Conservation (phyloP, 306 rosid genomes). For the Clitoria ternatea region DNA sequence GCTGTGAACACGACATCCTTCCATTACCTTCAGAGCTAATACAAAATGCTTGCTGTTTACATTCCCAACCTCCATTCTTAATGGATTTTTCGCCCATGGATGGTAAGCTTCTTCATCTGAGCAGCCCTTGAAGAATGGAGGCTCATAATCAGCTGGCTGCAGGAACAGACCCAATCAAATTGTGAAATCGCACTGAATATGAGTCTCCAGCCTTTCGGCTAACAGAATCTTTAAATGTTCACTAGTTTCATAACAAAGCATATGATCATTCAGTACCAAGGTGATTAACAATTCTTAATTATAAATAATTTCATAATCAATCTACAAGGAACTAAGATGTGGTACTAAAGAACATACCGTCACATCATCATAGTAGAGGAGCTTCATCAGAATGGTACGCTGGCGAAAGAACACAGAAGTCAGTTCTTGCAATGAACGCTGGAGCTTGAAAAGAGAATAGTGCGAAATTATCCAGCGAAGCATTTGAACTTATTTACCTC, state of each 20-base stretch:
- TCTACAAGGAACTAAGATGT: background rate
- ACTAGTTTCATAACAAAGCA: slow-evolving; percentile 6
- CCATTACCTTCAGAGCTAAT: slow-evolving; percentile 77
- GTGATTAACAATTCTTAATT: slow-evolving; percentile 9
- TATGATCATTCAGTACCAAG: slow-evolving; percentile 5
- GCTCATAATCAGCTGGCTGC: slow-evolving; percentile 95
- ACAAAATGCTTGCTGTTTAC: slow-evolving; percentile 98
- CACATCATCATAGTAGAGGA: slow-evolving; percentile 78
- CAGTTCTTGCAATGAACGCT: background rate
- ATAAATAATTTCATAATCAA: background rate
- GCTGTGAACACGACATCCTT: slow-evolving; percentile 19
- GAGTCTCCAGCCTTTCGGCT: background rate
- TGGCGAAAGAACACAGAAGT: slow-evolving; percentile 37
- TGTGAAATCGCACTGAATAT: background rate
- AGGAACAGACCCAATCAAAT: slow-evolving; percentile 21
- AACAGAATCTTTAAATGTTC: background rate
- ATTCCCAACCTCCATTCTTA: slow-evolving; percentile 92
- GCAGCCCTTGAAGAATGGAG: slow-evolving; percentile 92
- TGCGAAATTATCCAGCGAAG: slow-evolving; percentile 5
- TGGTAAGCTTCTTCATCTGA: slow-evolving; percentile 68
- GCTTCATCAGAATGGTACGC: slow-evolving; percentile 95
- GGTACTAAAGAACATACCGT: slow-evolving; percentile 53
- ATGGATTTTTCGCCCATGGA: slow-evolving; percentile 79
- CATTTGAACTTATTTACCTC: slow-evolving; percentile 51
- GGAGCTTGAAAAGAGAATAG: background rate